Conservation (phyloP, 2,329 filamentous ascomycete species). For the Verticillium alfalfae region DNA sequence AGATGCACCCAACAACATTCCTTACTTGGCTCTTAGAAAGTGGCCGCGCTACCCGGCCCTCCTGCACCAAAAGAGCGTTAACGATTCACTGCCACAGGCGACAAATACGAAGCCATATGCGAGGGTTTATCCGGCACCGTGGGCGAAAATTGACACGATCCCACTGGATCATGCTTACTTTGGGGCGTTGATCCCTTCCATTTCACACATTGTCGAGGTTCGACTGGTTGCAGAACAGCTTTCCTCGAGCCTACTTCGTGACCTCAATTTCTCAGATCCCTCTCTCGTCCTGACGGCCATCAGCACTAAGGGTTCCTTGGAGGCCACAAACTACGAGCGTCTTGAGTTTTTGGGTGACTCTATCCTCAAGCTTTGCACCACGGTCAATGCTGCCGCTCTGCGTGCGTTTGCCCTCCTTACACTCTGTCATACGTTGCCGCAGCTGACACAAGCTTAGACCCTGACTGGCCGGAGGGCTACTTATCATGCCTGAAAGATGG, state of each 20-base stretch:
- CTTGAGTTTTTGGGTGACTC: constrained; percentile 86
- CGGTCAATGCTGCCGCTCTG: constrained; percentile 55
- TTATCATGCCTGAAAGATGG: constrained; percentile 63
- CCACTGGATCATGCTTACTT: constrained; percentile 39
- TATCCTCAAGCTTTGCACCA: constrained; percentile 69
- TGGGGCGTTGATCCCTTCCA: constrained; percentile 63
- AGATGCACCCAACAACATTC: constrained; percentile 32
- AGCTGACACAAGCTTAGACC: constrained; percentile 34
- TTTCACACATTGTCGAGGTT: constrained; percentile 65
- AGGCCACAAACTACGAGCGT: constrained; percentile 68
- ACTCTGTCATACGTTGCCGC: too few species aligned
- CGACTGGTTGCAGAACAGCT: constrained; percentile 59
- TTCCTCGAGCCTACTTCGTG: constrained; percentile 44
- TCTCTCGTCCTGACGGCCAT: constrained; percentile 61
- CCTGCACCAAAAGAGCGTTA: constrained; percentile 33
- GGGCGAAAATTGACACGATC: constrained; percentile 45
- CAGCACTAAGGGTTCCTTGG: constrained; percentile 55
- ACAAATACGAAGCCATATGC: constrained; percentile 35
- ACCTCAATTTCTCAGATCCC: constrained; percentile 43
- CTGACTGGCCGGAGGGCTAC: constrained; percentile 69
- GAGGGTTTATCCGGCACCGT: constrained; percentile 36
- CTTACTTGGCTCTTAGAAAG: constrained; percentile 41
- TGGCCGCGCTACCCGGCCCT: constrained; percentile 56
- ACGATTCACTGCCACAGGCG: constrained; percentile 6
- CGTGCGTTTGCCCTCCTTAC: constrained; percentile 28